Percentiles rank a stretch among this genome's conserved stretches.
These are phyloP conservation scores for Radiomyces spectabilis DNA, from an alignment of 192 early-diverging fungal genomes.

Conservation along the genomic window DNA sequence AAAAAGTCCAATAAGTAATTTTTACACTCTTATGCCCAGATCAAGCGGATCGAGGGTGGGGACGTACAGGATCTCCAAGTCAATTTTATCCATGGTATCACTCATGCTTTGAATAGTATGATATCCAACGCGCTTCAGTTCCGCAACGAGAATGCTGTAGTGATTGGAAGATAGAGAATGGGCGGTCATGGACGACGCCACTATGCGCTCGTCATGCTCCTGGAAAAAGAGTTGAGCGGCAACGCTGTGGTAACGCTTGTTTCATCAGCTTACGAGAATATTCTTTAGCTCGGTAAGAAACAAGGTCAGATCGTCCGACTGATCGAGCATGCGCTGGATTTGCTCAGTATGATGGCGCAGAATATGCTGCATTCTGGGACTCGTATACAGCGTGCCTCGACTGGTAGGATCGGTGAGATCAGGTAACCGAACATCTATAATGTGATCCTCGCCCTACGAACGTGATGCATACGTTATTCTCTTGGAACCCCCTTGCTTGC, in stretches of 20 bases:
- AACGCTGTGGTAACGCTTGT: no score
- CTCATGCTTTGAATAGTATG: background rate
- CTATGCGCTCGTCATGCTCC: background rate
- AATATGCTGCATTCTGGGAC: background rate
- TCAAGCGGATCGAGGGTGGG: background rate
- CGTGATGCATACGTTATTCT: background rate
- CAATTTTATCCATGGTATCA: background rate
- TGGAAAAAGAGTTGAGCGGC: background rate
- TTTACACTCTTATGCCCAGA: no score
- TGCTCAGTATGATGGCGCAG: background rate
- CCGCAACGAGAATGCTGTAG: background rate
- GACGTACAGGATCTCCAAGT: background rate
- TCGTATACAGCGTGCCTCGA: background rate
- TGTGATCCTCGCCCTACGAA: background rate
- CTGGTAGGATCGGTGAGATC: background rate
- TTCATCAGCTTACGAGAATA: background rate
- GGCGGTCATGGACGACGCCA: background rate
- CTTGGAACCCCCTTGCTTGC: background rate
- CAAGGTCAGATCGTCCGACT: background rate
- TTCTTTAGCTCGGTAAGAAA: background rate
- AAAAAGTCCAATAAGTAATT: no score
- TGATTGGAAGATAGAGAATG: background rate
- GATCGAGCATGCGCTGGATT: background rate
- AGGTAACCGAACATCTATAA: background rate
- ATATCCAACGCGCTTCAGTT: background rate